A percentile compares a stretch with the other conserved stretches of the same genome.
These are phyloP conservation scores for Apophysomyces elegans DNA, from an alignment of 371 early-diverging fungal genomes.

Conservation along the genomic window DNA sequence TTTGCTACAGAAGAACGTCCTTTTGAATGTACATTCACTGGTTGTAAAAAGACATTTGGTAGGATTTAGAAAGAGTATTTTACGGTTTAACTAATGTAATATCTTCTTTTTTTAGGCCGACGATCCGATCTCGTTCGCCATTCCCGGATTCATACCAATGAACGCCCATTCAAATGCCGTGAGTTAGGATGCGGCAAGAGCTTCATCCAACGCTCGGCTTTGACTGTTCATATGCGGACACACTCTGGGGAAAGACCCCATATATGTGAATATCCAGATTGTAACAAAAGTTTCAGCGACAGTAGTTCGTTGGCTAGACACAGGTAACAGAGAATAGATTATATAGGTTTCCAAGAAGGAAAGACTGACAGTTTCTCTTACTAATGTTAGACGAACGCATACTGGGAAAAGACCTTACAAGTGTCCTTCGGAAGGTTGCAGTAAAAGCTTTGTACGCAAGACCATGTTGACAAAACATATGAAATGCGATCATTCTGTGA, in stretches of 20 bases:
- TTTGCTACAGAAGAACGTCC: constrained; percentile 45
- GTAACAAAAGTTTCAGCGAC: constrained; percentile 66
- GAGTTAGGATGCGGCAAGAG: constrained; percentile 74
- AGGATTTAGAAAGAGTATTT: neutral
- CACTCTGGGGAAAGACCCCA: constrained; percentile 86
- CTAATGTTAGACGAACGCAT: constrained; percentile 59
- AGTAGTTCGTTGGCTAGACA: constrained; percentile 58
- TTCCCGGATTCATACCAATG: constrained; percentile 80
- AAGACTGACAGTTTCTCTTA: neutral
- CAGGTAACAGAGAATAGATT: constrained; percentile 23
- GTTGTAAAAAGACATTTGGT: constrained; percentile 73
- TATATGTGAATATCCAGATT: constrained; percentile 64
- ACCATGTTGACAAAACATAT: constrained; percentile 73
- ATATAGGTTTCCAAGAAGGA: neutral
- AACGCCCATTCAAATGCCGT: constrained; percentile 69
- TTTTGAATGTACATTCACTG: constrained; percentile 64
- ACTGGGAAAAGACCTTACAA: constrained; percentile 75
- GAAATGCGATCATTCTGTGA: constrained; percentile 44
- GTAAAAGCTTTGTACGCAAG: constrained; percentile 72
- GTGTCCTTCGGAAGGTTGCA: constrained; percentile 62
- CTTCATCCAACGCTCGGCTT: constrained; percentile 83
- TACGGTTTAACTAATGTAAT: neutral
- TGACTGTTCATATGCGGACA: constrained; percentile 78
- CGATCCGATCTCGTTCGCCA: constrained; percentile 79
- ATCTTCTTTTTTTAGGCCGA: constrained; percentile 31